A percentile compares a stretch with the other conserved stretches of the same genome.
phyloP scores from a whole-genome alignment of 495 filamentous ascomycete species.

The Penicillium cataractarum region DNA sequence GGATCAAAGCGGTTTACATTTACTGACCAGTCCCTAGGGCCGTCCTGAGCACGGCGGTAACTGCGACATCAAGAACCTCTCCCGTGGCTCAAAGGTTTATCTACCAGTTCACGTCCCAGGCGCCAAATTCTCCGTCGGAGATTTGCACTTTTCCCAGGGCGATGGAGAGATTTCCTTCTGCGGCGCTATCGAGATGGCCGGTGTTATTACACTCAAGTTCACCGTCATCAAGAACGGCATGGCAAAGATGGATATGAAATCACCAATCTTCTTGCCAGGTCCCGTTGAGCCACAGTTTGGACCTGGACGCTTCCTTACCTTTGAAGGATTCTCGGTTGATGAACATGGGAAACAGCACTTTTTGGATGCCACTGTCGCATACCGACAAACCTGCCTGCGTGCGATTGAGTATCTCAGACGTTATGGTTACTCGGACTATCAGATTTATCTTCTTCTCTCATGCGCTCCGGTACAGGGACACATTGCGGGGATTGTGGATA shows the following conservation, averaged over 20 bases:
- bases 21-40: too few relatives aligned
- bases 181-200: constrained; percentile 96
- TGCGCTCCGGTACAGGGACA: constrained; percentile 93
- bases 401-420: constrained; percentile 85
- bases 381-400: constrained; percentile 81
- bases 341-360: constrained; percentile 91
- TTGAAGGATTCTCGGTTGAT: constrained; percentile 95
- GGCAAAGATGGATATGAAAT: constrained; percentile 76
- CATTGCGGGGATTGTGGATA: constrained; percentile 91
- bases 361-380: constrained; percentile 90
- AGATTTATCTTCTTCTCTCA: constrained; percentile 86
- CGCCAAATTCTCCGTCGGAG: constrained; percentile 91
- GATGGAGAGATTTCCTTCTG: constrained; percentile 97
- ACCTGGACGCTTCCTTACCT: constrained; percentile 82
- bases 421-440: constrained; percentile 79
- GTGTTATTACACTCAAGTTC: constrained; percentile 90
- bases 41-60: constrained; percentile 64
- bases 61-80: constrained; percentile 91
- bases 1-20: too few relatives aligned
- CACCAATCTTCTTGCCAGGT: constrained; percentile 85
- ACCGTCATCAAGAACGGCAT: constrained; percentile 85
- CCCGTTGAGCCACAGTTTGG: constrained; percentile 93
- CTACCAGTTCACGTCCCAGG: constrained; percentile 84
- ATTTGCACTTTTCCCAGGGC: constrained; percentile 88
- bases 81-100: constrained; percentile 83